These are phyloP conservation scores for Gossypium herbaceum DNA, from an alignment of 345 rosid genomes.

Conservation along the genomic window DNA sequence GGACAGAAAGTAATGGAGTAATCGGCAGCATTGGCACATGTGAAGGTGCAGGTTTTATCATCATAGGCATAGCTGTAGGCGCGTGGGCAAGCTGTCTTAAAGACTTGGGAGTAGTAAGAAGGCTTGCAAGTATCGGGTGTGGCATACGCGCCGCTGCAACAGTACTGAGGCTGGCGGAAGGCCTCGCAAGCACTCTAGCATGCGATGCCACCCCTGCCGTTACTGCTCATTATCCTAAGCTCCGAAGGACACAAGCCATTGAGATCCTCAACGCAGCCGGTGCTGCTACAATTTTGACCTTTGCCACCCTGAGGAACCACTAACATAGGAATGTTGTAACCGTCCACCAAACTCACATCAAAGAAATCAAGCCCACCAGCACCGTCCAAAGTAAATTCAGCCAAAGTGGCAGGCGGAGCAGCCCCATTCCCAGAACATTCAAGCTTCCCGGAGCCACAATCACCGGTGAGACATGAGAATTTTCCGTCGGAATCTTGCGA, in stretches of 20 bases:
- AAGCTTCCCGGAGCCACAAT: slow-evolving; percentile 69
- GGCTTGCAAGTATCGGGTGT: slow-evolving; percentile 81
- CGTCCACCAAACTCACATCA: slow-evolving; percentile 90
- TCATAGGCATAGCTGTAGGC: slow-evolving; percentile 99
- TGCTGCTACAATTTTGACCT: slow-evolving; percentile 61
- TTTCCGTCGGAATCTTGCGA: slow-evolving; percentile 53
- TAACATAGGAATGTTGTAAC: slow-evolving; percentile 78
- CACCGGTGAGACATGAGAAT: slow-evolving; percentile 74
- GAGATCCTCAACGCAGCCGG: slow-evolving; percentile 74
- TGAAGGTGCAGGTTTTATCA: slow-evolving; percentile 88
- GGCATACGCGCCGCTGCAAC: slow-evolving; percentile 69
- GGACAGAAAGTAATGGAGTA: slow-evolving; percentile 90
- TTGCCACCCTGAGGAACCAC: slow-evolving; percentile 76
- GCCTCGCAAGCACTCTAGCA: slow-evolving; percentile 95
- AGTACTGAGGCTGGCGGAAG: slow-evolving; percentile 66
- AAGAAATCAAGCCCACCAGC: slow-evolving; percentile 64
- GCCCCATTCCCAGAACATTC: slow-evolving; percentile 85
- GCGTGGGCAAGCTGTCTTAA: slow-evolving; percentile 77
- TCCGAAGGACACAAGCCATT: slow-evolving; percentile 77
- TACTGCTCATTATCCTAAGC: slow-evolving; percentile 49
- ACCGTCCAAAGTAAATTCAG: slow-evolving; percentile 82
- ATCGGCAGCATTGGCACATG: slow-evolving; percentile 69
- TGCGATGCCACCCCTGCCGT: slow-evolving; percentile 42
- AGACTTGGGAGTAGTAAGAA: slow-evolving; percentile 56
- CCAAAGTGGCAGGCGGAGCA: slow-evolving; percentile 75